These are phyloP conservation scores for Phellinidium pouzarii DNA, from an alignment of 1,284 basidiomycete genomes.

Conservation along the genomic window DNA sequence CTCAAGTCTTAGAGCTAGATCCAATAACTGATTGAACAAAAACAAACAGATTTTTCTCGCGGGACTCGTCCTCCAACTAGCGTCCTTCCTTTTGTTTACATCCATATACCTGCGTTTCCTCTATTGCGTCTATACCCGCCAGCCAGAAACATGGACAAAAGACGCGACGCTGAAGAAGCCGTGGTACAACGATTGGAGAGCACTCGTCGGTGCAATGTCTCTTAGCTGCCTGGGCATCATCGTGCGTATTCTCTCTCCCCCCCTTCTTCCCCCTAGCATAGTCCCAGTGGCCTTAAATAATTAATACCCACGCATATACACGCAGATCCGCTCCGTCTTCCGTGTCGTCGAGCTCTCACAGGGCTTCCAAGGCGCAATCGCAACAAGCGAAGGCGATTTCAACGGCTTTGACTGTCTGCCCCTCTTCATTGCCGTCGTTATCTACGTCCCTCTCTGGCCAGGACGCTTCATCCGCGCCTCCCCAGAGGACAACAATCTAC, in stretches of 20 bases:
- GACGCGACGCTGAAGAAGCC: conserved; percentile 28
- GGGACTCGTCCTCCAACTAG: conserved; percentile 56
- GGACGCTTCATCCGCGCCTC: conserved; percentile 44
- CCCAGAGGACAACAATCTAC: too few relatives aligned
- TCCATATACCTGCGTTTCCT: conserved; percentile 52
- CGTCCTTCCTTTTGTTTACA: conserved; percentile 58
- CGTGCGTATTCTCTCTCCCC: conserved; percentile 30
- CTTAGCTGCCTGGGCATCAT: conserved; percentile 63
- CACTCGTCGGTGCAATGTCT: conserved; percentile 44
- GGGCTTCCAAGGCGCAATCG: conserved; percentile 55
- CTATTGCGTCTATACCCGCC: conserved; percentile 40
- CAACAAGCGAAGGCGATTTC: conserved; percentile 57
- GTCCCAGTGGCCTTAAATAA: background rate
- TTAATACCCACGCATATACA: background rate
- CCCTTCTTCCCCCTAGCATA: background rate
- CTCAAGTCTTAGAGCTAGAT: conserved; percentile 4
- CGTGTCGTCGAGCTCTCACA: conserved; percentile 61
- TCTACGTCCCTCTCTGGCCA: conserved; percentile 56
- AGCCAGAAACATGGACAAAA: conserved; percentile 40
- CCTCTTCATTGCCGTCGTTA: conserved; percentile 50
- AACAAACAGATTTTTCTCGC: conserved; percentile 50
- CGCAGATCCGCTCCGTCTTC: conserved; percentile 60
- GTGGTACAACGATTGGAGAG: conserved; percentile 59
- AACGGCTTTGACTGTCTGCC: conserved; percentile 64
- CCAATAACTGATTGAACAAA: conserved; percentile 2